These are phyloP conservation scores for Lyophyllum atratum DNA, from an alignment of 768 basidiomycete species.

Conservation along the genomic window DNA sequence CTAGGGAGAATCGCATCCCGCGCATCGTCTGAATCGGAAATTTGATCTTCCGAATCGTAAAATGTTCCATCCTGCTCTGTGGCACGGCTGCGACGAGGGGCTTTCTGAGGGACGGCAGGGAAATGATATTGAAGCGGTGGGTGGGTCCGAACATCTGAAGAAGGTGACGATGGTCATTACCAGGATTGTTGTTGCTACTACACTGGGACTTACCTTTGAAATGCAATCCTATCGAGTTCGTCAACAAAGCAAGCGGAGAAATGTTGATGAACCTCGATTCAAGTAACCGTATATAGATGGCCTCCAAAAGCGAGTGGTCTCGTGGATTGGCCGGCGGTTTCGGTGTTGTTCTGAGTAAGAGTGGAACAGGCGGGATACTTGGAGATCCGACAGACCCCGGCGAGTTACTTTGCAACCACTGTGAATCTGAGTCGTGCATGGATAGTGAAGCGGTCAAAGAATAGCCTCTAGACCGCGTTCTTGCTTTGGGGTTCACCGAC, in stretches of 20 bases:
- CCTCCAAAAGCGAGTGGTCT: conserved; percentile 65
- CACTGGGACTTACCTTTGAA: conserved; percentile 53
- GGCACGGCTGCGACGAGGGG: background rate
- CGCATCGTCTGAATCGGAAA: conserved; percentile 38
- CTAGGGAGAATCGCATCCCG: conserved; percentile 34
- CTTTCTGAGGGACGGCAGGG: conserved; percentile 38
- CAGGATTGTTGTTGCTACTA: background rate
- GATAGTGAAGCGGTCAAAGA: conserved; percentile 15
- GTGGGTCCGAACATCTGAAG: conserved; percentile 64
- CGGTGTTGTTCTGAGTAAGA: conserved; percentile 36
- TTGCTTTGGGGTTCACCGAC: background rate
- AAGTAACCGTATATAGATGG: conserved; percentile 70
- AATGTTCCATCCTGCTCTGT: background rate
- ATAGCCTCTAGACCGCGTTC: conserved; percentile 15
- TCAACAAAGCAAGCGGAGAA: conserved; percentile 60
- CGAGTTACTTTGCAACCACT: background rate
- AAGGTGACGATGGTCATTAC: background rate
- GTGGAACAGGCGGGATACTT: conserved; percentile 11
- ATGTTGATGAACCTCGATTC: conserved; percentile 68
- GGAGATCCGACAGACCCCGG: conserved; percentile 1
- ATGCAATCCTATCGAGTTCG: conserved; percentile 56
- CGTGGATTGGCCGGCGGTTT: conserved; percentile 57
- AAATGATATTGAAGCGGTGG: conserved; percentile 63
- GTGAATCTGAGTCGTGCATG: conserved; percentile 1
- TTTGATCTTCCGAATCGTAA: conserved; percentile 18